A percentile compares a stretch with the other conserved stretches of the same genome.
These are phyloP conservation scores for Arctostaphylos glauca DNA, from an alignment of 148 eudicot species.

Conservation along the genomic window DNA sequence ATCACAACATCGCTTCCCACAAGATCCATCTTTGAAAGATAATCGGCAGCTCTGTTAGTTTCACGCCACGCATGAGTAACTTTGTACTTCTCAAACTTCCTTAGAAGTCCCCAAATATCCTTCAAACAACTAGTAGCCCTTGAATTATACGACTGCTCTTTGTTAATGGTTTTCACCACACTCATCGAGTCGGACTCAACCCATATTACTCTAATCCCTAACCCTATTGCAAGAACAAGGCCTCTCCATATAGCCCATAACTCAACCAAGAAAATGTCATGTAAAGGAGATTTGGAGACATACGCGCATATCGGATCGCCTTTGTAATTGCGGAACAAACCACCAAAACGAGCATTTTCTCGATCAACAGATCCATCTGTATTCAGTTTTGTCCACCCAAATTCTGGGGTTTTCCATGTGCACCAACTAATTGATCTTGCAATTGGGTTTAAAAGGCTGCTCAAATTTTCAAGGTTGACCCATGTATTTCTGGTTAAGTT, in stretches of 20 bases:
- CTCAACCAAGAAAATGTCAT: conserved; percentile 28
- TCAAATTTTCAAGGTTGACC: conserved; percentile 8
- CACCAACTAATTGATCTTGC: conserved; percentile 12
- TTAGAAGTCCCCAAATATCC: conserved; percentile 16
- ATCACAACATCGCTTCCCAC: conserved; percentile 17
- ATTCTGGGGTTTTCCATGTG: conserved; percentile 19
- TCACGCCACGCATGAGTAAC: conserved; percentile 27
- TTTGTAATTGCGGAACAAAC: conserved; percentile 21
- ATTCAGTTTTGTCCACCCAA: conserved; percentile 28
- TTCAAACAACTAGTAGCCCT: conserved; percentile 17
- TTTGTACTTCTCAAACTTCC: conserved; percentile 19
- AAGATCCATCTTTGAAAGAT: conserved; percentile 22
- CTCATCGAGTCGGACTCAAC: conserved; percentile 27
- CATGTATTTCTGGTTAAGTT: conserved; percentile 9
- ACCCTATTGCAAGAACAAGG: conserved; percentile 22
- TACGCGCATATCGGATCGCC: conserved; percentile 25
- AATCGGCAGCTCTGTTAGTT: conserved; percentile 28
- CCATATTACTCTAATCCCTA: conserved; percentile 24
- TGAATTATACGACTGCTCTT: conserved; percentile 15
- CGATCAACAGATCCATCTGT: conserved; percentile 25
- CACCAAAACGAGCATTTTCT: conserved; percentile 22
- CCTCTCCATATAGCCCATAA: conserved; percentile 32
- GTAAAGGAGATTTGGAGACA: conserved; percentile 14
- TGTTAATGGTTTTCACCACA: conserved; percentile 24
- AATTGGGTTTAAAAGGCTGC: conserved; percentile 13